Evolutionary conservation across 2,329 filamentous ascomycete genomes (phyloP).

Genomic region (Penicillium sp.): DNA sequence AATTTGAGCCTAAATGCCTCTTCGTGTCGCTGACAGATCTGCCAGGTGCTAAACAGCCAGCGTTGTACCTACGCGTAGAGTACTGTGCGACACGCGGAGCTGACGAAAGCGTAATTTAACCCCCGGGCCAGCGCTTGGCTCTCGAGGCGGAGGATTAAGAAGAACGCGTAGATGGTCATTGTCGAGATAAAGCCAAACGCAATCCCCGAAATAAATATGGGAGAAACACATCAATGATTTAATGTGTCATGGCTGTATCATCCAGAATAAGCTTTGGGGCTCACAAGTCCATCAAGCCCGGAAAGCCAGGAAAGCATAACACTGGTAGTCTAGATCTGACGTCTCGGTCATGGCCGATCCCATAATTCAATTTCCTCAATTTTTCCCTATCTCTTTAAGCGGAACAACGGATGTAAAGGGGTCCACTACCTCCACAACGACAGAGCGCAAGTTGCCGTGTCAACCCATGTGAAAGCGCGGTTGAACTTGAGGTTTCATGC

Average conservation of each 20-base stretch:
- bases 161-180: neutral
- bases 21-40: neutral
- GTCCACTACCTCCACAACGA: conserved; percentile 10
- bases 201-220: neutral
- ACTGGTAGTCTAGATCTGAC: neutral
- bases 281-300: neutral
- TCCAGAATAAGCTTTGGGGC: neutral
- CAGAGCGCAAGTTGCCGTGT: conserved; percentile 7
- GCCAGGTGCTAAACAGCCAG: neutral
- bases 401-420: conserved; percentile 1
- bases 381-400: neutral
- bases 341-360: neutral
- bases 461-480: conserved; percentile 4
- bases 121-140: neutral
- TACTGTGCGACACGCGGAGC: conserved; percentile 14
- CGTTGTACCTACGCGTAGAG: neutral
- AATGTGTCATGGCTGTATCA: neutral
- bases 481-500: neutral
- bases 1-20: neutral
- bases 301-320: neutral
- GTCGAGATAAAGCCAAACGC: too few relatives aligned
- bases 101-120: conserved; percentile 16
- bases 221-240: neutral
- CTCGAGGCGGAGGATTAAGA: neutral
- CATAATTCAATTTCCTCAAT: neutral